A percentile compares a stretch with the other conserved stretches of the same genome.
Evolutionary conservation across 1,284 basidiomycete genomes (phyloP).

Genomic region (Fomitopsis betulina): DNA sequence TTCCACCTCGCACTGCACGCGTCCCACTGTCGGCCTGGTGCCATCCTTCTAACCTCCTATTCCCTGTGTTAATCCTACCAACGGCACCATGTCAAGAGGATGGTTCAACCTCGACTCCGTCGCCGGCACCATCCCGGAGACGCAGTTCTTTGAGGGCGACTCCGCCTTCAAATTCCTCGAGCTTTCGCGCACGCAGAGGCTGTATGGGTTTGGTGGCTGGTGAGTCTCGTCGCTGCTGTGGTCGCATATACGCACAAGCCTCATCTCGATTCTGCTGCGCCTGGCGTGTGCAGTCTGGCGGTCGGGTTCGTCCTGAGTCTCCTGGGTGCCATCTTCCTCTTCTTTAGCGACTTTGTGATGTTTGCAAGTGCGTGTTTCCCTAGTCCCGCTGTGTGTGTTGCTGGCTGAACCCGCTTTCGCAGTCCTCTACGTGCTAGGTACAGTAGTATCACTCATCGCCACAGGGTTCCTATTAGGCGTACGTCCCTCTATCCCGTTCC

Average conservation of each 20-base stretch:
- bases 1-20: background rate
- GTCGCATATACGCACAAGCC: background rate
- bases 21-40: conserved; percentile 2
- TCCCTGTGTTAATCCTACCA: background rate
- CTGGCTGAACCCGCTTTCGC: conserved; percentile 1
- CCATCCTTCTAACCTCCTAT: background rate
- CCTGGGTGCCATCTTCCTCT: conserved; percentile 76
- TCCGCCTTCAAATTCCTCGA: conserved; percentile 79
- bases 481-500: conserved; percentile 19
- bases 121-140: conserved; percentile 56
- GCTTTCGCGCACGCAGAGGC: conserved; percentile 70
- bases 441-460: conserved; percentile 78
- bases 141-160: conserved; percentile 77
- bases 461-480: conserved; percentile 90
- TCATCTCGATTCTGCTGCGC: background rate
- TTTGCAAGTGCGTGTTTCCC: conserved; percentile 69
- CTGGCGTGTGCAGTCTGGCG: conserved; percentile 43
- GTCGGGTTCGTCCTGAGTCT: conserved; percentile 78
- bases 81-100: conserved; percentile 35
- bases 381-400: background rate
- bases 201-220: conserved; percentile 85
- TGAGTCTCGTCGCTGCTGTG: conserved; percentile 33
- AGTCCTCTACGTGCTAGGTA: conserved; percentile 85
- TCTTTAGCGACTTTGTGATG: conserved; percentile 63
- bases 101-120: conserved; percentile 73